phyloP scores from a whole-genome alignment of 163 green algal genomes.

The Prototheca wickerhamii region DNA sequence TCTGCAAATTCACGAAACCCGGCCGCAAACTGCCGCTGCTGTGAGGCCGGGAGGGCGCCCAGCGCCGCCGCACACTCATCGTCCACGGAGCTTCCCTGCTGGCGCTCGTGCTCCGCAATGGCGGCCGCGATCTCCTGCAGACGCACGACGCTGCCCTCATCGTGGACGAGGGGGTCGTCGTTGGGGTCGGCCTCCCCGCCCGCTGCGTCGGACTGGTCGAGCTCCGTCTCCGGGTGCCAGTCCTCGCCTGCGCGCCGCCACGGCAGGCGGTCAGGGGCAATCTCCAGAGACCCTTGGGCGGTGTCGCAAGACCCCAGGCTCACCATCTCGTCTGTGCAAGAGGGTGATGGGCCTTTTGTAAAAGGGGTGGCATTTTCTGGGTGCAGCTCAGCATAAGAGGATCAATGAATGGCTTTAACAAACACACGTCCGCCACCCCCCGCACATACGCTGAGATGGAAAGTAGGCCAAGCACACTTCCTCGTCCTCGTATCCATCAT shows the following conservation, averaged over 20 bases:
- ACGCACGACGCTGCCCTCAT: neutral
- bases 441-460: too few species aligned
- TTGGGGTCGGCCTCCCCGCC: neutral
- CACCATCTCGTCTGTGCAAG: constrained; percentile 1
- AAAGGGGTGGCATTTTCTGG: too few species aligned
- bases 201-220: neutral
- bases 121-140: constrained; percentile 2
- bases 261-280: neutral
- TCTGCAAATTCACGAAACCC: constrained; percentile 3
- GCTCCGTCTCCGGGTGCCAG: neutral
- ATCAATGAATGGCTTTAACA: too few species aligned
- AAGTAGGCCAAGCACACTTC: neutral
- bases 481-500: neutral
- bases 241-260: neutral
- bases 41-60: neutral
- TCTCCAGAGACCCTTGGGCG: neutral
- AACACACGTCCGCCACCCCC: neutral
- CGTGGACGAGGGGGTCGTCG: neutral
- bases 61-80: neutral
- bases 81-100: neutral
- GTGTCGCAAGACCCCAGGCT: neutral
- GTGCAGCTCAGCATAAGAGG: too few species aligned
- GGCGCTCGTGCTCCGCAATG: neutral
- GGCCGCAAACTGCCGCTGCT: constrained; percentile 3
- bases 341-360: too few species aligned